Base-by-base conservation (phyloP, 2,329 filamentous ascomycete species). In the Talaromyces sp. region DNA sequence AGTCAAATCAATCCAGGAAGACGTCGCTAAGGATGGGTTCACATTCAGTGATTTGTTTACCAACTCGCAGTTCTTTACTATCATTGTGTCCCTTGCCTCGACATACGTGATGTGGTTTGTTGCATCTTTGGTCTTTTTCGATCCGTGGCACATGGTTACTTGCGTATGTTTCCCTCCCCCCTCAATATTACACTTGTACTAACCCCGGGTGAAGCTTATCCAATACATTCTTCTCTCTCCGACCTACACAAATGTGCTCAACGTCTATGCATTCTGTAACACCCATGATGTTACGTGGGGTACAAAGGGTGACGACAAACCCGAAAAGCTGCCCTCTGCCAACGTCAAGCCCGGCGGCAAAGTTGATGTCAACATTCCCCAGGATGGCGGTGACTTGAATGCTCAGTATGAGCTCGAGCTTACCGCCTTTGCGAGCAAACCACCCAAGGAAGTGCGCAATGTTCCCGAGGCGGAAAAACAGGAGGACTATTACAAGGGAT, bases 91-190 rank as follows among this genome's bases (percentile, higher is more conserved):
- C 0, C 85, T 98, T 70, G 85, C 90, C 70, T 95, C 92, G 11
- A 99, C 95, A 0, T 99, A 95, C 73, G 84, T 96, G 64, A 88
- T 99, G 70, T 99, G 93, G 89, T 84, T 98, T 63, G 78, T 99
- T 57, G 90, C 92, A 0, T 96, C 92, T 9, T 82, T 99, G 66
- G 82, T 99, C 67, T 98, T 98, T 87, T 87, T 98, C 76, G 95
- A 99, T 74, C 95, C 95, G 4, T 99, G 95, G 93, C 95, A 99
- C 79, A 98, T 99, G 92, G 84, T 96, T 75, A 98, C 95, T n/a
- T 86, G 79, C 57, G 79, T 81, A 73, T 72, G 78, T 74, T 47
- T 39, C 53, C 42, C 39, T 25, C 39, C 9, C 25, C 17, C 17
- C 28, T 11, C 33, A 27, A 28, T 32, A 51, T 5, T 22, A 17